Base-by-base conservation (phyloP, 2,329 filamentous ascomycete species). In the Chalara sp. region DNA sequence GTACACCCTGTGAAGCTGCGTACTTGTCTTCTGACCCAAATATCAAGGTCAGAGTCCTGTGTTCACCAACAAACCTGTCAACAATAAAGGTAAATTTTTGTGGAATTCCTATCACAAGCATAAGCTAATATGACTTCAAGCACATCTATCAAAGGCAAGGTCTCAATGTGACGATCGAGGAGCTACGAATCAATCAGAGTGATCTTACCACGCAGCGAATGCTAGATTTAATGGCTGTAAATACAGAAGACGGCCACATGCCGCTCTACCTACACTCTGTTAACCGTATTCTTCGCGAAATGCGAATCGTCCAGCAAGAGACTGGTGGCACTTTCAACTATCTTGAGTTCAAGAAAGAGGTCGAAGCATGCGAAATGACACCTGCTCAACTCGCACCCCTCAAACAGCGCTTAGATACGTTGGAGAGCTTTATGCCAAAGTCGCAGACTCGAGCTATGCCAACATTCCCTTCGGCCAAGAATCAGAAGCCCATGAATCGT, bases 401-500 rank as follows among this genome's bases (percentile, higher is more conserved):
- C 2, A 66, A 72, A 0, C 75, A 83, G 62, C 75, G 85, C 0
- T 68, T 89, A 1, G 73, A 80, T 6, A 72, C 83, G 0, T 69
- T 89, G 0, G 80, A 88, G 58, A 81, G 76, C 11, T 87, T 87
- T 64, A 74, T 87, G 64, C 8, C 35, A 37, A 21, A 21, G 21
- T 21, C 21, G 3, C 21, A 21, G 21, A 21, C 21, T 21, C 21
- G 3, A 21, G 21, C 21, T 21, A 21, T 21, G 21, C 21, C 21
- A 21, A 21, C 2, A 21, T 21, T 21, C 21, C 21, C 21, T 21
- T 21, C 21, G 21, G 21, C 21, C 21, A 21, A 21, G 21, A 21
- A 21, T 2, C 21, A 21, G 21, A 21, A 21, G 21, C 21, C 21
- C 21, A 21, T 21, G 21, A 21, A 21, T 21, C 21, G 21, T 21